Evolutionary conservation across 441 rosid genomes (phyloP).

Genomic region (Croton setiger): DNA sequence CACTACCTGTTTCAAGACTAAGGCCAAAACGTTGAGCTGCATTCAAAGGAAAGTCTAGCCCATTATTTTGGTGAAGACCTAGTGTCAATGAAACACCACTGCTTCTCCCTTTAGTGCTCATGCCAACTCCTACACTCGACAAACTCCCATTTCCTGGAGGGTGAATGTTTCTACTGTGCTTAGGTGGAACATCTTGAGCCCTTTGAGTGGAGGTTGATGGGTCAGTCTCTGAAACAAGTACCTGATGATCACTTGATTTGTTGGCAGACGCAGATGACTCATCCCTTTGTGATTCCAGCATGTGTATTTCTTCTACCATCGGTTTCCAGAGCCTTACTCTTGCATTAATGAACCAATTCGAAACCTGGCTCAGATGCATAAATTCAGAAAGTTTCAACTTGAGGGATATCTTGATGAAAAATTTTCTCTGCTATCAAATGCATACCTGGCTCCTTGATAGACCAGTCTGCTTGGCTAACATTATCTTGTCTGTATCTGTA

Average conservation of each 20-base stretch:
- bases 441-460: conserved; percentile 81
- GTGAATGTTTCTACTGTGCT: conserved; percentile 37
- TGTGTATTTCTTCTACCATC: conserved; percentile 92
- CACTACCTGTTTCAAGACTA: conserved; percentile 43
- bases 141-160: conserved; percentile 32
- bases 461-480: conserved; percentile 90
- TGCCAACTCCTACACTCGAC: conserved; percentile 39
- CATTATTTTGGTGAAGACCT: conserved; percentile 73
- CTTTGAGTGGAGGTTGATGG: conserved; percentile 41
- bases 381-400: neutral
- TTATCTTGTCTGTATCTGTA: conserved; percentile 80
- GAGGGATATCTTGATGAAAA: neutral
- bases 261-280: conserved; percentile 33
- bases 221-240: conserved; percentile 26
- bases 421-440: neutral
- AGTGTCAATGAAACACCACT: conserved; percentile 64
- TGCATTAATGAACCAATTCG: conserved; percentile 93
- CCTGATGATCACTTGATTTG: conserved; percentile 32
- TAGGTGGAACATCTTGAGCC: conserved; percentile 39
- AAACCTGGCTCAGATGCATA: conserved; percentile 44
- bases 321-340: conserved; percentile 95
- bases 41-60: conserved; percentile 41
- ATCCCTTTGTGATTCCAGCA: conserved; percentile 46
- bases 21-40: conserved; percentile 71
- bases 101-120: conserved; percentile 31